phyloP scores from a whole-genome alignment of 495 filamentous ascomycete species.

The Podospora sp. region DNA sequence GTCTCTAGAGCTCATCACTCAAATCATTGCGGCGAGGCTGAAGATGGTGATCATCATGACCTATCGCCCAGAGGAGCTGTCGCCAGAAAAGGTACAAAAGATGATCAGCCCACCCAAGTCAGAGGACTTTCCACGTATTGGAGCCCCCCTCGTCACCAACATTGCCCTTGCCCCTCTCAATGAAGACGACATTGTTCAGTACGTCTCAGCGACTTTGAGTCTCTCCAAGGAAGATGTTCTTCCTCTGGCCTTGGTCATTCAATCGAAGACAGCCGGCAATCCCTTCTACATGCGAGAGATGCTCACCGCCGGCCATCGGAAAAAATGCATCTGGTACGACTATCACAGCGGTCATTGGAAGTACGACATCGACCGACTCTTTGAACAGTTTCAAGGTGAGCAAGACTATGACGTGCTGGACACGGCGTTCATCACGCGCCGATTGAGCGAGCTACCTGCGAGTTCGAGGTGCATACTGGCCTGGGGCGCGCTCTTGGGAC shows the following conservation, averaged over 20 bases:
- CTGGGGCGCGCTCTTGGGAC: slow-evolving; percentile 83
- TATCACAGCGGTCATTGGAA: slow-evolving; percentile 78
- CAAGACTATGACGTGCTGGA: slow-evolving; percentile 77
- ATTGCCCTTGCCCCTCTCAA: slow-evolving; percentile 67
- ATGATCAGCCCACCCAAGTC: slow-evolving; percentile 50
- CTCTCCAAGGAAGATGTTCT: slow-evolving; percentile 60
- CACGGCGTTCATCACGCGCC: slow-evolving; percentile 74
- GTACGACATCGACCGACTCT: slow-evolving; percentile 82
- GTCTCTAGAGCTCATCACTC: slow-evolving; percentile 74
- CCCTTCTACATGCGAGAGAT: slow-evolving; percentile 89
- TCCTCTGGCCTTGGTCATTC: slow-evolving; percentile 69
- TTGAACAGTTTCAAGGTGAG: slow-evolving; percentile 76
- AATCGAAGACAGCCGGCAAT: slow-evolving; percentile 80
- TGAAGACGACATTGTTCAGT: slow-evolving; percentile 74
- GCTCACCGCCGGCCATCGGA: slow-evolving; percentile 83
- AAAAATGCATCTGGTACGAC: slow-evolving; percentile 84
- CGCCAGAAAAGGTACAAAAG: slow-evolving; percentile 47
- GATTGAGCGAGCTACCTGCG: slow-evolving; percentile 73
- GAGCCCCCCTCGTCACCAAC: slow-evolving; percentile 58
- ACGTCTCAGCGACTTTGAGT: slow-evolving; percentile 74
- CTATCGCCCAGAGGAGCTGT: slow-evolving; percentile 58
- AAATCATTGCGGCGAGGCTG: slow-evolving; percentile 70
- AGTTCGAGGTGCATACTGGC: slow-evolving; percentile 73
- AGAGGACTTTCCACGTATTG: slow-evolving; percentile 50
- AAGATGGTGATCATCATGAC: slow-evolving; percentile 78